Evolutionary conservation across 352 stramenopile species (phyloP), one percentile per base, ranked within the genome.

Genomic region (Blastocystis sp.): DNA sequence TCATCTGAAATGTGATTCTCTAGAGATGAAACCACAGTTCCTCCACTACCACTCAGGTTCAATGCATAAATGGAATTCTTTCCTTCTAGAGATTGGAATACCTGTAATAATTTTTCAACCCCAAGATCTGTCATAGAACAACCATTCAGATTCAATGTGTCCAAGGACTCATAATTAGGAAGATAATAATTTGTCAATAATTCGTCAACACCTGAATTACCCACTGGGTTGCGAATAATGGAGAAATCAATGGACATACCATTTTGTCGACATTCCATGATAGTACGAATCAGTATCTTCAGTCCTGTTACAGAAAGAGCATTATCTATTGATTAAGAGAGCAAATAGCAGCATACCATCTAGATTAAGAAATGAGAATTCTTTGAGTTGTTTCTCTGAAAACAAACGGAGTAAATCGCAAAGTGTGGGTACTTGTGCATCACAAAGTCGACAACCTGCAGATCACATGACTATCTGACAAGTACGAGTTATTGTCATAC

Each of bases 71-170:
- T 60, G 5, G 53, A 19, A 35, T 56, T 51, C 19, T 30, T 24
- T 66, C 73, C 51, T 6, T 24, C 24, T 13, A 68, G n/a, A 27
- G 9, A 30, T 15, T 27, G 19, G 42, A 84, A 57, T 4, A 27
- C 37, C 11, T 30, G 24, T 37, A 44, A 13, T 17, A 84, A 27
- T 37, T 37, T 22, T 7, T 30, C 22, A 22, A 84, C 11, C 2
- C 51, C 33, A 11, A 27, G 22, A 33, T 51, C 51, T 5, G 73
- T 68, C 11, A 84, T 6, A 1, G 13, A 15, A 24, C 73, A 84
- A 35, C 73, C 73, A 22, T 58, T 62, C 44, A 84, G 59, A 30
- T 84, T 68, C 15, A 84, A 33, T 33, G 73, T 48, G 51, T 84
- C 73, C 22, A 84, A 69, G 5, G 73, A 30, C 44, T 30, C 73